Evolutionary conservation across 2,329 filamentous ascomycete species (phyloP).

Genomic region (Aspergillus viridinutans): DNA sequence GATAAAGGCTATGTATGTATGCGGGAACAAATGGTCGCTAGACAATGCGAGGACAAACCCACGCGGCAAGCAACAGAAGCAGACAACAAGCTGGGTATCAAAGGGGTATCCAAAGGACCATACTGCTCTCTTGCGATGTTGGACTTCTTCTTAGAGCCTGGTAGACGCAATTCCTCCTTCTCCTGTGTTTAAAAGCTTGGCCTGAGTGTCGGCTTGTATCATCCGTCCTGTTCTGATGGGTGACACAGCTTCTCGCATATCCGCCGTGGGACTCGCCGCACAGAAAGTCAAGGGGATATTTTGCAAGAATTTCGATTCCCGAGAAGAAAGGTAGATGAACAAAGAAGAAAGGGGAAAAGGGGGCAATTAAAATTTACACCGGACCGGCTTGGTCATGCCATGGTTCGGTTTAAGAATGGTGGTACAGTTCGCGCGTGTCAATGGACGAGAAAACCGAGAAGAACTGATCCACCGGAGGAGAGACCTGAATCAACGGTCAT

Average conservation of each 20-base stretch:
- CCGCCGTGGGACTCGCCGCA: neutral
- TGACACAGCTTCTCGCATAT: constrained; percentile 1
- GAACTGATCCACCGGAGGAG: neutral
- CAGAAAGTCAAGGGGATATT: neutral
- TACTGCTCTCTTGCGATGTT: constrained; percentile 26
- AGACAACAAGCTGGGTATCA: constrained; percentile 20
- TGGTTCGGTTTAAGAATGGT: neutral
- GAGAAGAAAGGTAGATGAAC: neutral
- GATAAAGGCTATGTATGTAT: constrained; percentile 19
- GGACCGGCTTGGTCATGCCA: neutral
- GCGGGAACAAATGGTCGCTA: constrained; percentile 18
- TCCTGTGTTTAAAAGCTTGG: neutral
- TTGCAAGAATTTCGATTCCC: neutral
- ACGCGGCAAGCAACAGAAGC: constrained; percentile 6
- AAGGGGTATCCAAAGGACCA: constrained; percentile 37
- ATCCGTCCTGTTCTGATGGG: constrained; percentile 8
- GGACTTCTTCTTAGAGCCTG: constrained; percentile 16
- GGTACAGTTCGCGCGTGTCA: constrained; percentile 1
- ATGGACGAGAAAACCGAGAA: constrained; percentile 9
- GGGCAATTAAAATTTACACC: neutral
- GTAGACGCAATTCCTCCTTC: constrained; percentile 5
- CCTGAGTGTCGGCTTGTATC: constrained; percentile 7
- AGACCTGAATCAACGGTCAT: constrained; percentile 28
- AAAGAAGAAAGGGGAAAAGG: neutral
- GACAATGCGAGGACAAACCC: constrained; percentile 18